These are phyloP conservation scores for Periconia macrospinosa DNA, from an alignment of 2,329 filamentous ascomycete genomes.

Conservation along the genomic window DNA sequence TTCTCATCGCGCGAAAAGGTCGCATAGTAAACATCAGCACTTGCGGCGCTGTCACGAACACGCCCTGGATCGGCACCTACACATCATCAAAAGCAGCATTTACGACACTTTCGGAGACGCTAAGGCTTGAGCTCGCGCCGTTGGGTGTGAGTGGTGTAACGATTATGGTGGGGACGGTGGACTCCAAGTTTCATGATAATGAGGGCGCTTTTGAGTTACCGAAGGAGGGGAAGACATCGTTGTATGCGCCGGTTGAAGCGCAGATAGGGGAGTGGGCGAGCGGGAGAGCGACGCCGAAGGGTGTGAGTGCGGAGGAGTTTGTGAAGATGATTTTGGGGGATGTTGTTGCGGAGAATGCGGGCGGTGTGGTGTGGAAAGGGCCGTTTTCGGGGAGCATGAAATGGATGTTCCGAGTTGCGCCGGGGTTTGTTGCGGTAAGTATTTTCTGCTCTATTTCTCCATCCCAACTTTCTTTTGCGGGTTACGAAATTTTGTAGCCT, in stretches of 20 bases:
- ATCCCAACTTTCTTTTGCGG: no score
- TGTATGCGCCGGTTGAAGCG: neutral
- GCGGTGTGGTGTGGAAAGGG: neutral
- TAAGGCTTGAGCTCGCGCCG: constrained; percentile 61
- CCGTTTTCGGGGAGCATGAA: neutral
- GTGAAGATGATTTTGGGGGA: neutral
- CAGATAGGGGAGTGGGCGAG: neutral
- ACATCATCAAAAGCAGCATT: constrained; percentile 63
- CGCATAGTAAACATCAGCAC: constrained; percentile 34
- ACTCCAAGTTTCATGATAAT: constrained; percentile 42
- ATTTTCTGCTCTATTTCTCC: neutral
- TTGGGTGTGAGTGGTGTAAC: constrained; percentile 52
- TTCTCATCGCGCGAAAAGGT: constrained; percentile 56
- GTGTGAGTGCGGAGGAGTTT: neutral
- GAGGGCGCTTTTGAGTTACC: neutral
- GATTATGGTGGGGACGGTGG: constrained; percentile 62
- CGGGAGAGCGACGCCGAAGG: neutral
- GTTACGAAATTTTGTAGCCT: neutral
- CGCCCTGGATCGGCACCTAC: constrained; percentile 47
- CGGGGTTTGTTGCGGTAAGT: neutral
- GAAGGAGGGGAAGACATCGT: neutral
- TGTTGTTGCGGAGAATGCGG: neutral
- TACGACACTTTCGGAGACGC: constrained; percentile 59
- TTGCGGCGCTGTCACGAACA: constrained; percentile 40
- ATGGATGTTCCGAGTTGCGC: neutral